Evolutionary conservation across 2,329 filamentous ascomycete genomes (phyloP), one percentile per base, ranked within the genome.

Genomic region (Helicocarpus griseus): DNA sequence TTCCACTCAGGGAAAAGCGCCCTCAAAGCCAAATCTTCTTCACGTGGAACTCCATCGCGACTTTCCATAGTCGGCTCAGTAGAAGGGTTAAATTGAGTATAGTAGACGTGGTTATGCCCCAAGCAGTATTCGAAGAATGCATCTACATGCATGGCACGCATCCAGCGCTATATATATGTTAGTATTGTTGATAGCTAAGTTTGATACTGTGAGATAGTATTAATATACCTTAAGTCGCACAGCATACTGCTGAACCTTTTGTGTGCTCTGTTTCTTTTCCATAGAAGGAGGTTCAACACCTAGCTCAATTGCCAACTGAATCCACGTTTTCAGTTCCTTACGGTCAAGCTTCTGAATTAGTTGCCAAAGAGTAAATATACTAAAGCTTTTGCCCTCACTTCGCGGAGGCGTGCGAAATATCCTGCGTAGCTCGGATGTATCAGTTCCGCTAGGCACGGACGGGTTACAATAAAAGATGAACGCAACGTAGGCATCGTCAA

Each of bases 381-480:
- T 86, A 65, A 95, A 96, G 53, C 77, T 82, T 68, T 95, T 94
- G 54, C 87, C 87, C 60, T 91, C 89, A 64, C 89, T 95, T 63
- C 85, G 89, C 4, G 90, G 90, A 1, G 88, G 88, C 26, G 75
- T 82, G 44, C 84, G 80, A 66, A 96, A 95, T 11, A 82, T 81
- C 60, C 86, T 86, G 52, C 83, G 80, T 45, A 96, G 71, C 50
- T 84, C 81, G 2, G 76, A 69, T 0, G 87, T 85, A 68, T 94
- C 85, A 40, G 80, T 79, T 14, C 81, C 77, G n/a, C 77, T 65
- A 2, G 85, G 76, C 47, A 95, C 83, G 40, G 80, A 83, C 4
- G 90, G 90, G 66, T 96, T 96, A 75, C 90, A 95, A 68, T 89
- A 88, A 52, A 96, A 76, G 60, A 96, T 86, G 66, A 96, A 96